phyloP scores from a whole-genome alignment of 2,329 filamentous ascomycete genomes.

The Fusarium torreyae region DNA sequence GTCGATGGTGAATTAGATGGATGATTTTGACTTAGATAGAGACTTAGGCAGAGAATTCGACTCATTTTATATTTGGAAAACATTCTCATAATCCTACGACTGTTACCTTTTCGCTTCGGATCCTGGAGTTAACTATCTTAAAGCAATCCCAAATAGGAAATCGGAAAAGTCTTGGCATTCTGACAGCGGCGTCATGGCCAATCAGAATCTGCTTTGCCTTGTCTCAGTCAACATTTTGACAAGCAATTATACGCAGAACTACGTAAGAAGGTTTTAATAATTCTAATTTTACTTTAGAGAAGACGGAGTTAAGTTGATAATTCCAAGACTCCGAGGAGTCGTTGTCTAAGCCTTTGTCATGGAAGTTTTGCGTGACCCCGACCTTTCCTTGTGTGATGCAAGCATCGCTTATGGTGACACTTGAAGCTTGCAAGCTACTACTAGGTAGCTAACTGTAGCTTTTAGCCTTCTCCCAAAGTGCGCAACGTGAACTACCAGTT shows the following conservation, averaged over 20 bases:
- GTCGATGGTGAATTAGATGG: rapidly evolving
- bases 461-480: too few relatives aligned
- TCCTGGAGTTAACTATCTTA: neutral
- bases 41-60: neutral
- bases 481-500: too few relatives aligned
- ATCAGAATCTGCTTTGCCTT: conserved; percentile 3
- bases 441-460: too few relatives aligned
- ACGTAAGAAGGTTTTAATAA: neutral
- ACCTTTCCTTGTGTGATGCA: neutral
- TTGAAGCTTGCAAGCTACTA: too few relatives aligned
- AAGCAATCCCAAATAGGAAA: conserved; percentile 31
- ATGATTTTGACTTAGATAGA: rapidly evolving
- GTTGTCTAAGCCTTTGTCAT: neutral
- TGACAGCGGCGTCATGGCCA: conserved; percentile 18
- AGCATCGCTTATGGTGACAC: too few relatives aligned
- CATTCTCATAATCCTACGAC: neutral
- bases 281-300: rapidly evolving
- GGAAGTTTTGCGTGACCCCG: neutral
- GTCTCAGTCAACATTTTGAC: neutral
- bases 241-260: neutral
- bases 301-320: neutral
- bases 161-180: conserved; percentile 41
- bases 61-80: conserved; percentile 14
- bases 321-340: neutral
- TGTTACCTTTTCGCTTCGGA: neutral